phyloP scores from a whole-genome alignment of 2,329 filamentous ascomycete genomes.

The Penicillium brasilianum region DNA sequence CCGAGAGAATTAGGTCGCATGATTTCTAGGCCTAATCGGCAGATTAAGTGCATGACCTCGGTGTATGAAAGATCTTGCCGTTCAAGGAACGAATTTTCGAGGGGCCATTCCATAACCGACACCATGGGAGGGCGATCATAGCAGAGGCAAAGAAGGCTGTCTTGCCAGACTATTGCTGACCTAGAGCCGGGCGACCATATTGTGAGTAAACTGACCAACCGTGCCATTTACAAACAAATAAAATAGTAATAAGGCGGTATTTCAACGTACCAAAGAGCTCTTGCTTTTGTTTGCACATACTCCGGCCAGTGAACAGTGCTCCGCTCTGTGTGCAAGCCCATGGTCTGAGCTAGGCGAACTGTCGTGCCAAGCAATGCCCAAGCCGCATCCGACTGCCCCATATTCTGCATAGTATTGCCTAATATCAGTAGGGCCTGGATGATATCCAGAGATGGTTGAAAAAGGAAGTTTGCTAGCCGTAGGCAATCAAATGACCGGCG shows the following conservation, averaged over 20 bases:
- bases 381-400: conserved; percentile 40
- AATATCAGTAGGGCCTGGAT: conserved; percentile 63
- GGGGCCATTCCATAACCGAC: conserved; percentile 32
- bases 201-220: too few relatives aligned
- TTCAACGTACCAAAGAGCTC: conserved; percentile 30
- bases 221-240: too few relatives aligned
- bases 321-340: conserved; percentile 47
- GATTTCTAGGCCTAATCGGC: conserved; percentile 33
- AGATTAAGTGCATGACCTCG: conserved; percentile 34
- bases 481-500: conserved; percentile 54
- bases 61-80: conserved; percentile 29
- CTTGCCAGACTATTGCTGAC: conserved; percentile 43
- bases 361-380: conserved; percentile 41
- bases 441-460: conserved; percentile 59
- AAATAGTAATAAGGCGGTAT: too few relatives aligned
- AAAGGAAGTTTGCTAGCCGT: conserved; percentile 63
- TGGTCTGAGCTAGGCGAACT: conserved; percentile 39
- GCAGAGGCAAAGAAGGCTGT: conserved; percentile 41
- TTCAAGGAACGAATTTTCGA: conserved; percentile 21
- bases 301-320: conserved; percentile 33
- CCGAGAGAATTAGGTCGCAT: conserved; percentile 52
- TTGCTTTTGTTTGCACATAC: conserved; percentile 26
- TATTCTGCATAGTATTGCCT: conserved; percentile 53
- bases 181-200: too few relatives aligned
- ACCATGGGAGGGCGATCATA: conserved; percentile 42